Evolutionary conservation across 2,329 filamentous ascomycete species (phyloP).

Genomic region (Sclerotinia trifoliorum): DNA sequence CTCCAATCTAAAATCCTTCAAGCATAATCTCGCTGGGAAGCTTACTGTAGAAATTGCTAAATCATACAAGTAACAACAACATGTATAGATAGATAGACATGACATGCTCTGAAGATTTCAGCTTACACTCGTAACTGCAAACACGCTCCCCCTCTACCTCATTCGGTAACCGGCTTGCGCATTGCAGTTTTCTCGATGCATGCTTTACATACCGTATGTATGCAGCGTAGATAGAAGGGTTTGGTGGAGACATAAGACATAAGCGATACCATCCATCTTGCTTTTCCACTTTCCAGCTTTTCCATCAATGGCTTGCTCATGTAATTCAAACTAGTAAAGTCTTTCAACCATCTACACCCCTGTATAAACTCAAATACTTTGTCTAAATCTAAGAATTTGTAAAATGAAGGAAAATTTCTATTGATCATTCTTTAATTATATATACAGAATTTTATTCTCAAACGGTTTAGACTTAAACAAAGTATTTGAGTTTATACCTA

Average conservation of each 20-base stretch:
- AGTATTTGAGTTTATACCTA: too few species aligned
- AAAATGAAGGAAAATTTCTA: too few species aligned
- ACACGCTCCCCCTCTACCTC: constrained; percentile 5
- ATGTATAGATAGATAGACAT: too few species aligned
- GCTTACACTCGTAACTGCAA: constrained; percentile 3
- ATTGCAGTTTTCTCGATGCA: constrained; percentile 2
- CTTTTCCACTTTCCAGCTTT: constrained; percentile 1
- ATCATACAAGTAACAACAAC: neutral
- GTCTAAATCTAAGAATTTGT: too few species aligned
- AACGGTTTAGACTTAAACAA: too few species aligned
- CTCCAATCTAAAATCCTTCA: neutral
- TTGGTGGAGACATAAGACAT: constrained; percentile 5
- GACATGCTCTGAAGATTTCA: neutral
- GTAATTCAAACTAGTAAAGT: too few species aligned
- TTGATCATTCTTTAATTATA: too few species aligned
- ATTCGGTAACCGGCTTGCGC: constrained; percentile 12
- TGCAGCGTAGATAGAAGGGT: neutral
- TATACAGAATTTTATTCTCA: too few species aligned
- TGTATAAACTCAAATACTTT: too few species aligned
- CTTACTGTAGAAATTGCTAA: neutral
- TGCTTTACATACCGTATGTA: neutral
- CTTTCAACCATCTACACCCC: too few species aligned
- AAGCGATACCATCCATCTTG: constrained; percentile 7
- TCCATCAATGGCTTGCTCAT: too few species aligned
- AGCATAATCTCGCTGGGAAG: neutral